These are phyloP conservation scores for Acrocalymma vagum DNA, from an alignment of 2,329 filamentous ascomycete genomes.

Conservation along the genomic window DNA sequence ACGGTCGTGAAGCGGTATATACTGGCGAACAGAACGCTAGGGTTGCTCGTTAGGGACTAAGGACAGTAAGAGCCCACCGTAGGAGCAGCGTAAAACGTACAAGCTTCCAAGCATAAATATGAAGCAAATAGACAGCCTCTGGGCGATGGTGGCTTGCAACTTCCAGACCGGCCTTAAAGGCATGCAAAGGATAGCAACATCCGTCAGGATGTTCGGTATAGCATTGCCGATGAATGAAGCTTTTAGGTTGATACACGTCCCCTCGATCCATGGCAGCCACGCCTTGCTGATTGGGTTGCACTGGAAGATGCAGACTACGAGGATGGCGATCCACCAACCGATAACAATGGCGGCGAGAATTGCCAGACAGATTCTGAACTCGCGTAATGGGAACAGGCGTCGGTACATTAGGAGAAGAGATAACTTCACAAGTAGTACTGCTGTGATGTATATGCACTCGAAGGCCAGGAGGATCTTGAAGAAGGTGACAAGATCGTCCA, in stretches of 20 bases:
- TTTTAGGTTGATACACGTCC: slow-evolving; percentile 60
- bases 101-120: slow-evolving; percentile 58
- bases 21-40: slow-evolving; percentile 24
- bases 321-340: slow-evolving; percentile 58
- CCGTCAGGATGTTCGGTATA: slow-evolving; percentile 57
- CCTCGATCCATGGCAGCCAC: slow-evolving; percentile 57
- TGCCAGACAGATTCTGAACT: slow-evolving; percentile 54
- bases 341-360: slow-evolving; percentile 55
- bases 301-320: slow-evolving; percentile 62
- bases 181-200: slow-evolving; percentile 57
- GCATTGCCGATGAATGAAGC: slow-evolving; percentile 62
- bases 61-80: no score
- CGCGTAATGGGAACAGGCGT: slow-evolving; percentile 59
- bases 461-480: slow-evolving; percentile 59
- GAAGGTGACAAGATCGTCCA: slow-evolving; percentile 6
- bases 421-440: slow-evolving; percentile 60
- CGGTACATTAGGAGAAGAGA: slow-evolving; percentile 62
- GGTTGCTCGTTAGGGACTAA: slow-evolving; percentile 7
- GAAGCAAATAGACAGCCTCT: slow-evolving; percentile 56
- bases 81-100: no score
- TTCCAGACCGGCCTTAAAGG: slow-evolving; percentile 58
- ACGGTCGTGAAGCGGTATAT: slow-evolving; percentile 22
- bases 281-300: slow-evolving; percentile 60
- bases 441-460: slow-evolving; percentile 59
- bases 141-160: slow-evolving; percentile 52